Evolutionary conservation across 352 stramenopile species (phyloP), one percentile per base, ranked within the genome.

Genomic region (Phytophthora megakarya): DNA sequence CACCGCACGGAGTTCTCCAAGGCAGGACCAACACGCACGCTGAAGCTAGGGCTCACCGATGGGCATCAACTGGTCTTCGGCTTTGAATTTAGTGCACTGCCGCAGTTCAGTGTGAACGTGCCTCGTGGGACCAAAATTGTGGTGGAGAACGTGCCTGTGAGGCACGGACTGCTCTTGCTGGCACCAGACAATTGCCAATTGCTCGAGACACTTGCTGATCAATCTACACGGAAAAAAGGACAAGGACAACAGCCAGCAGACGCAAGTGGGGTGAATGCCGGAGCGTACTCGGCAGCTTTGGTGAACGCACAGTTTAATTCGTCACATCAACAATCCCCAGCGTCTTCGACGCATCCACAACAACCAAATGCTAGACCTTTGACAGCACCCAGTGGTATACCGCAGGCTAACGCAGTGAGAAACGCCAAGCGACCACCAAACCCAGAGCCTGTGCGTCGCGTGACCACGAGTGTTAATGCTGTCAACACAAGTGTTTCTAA

Each of bases 21-120:
- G 38, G 76, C 73, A n/a, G 80, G 81, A 21, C 67, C 78, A 5
- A 79, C 81, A 44, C 80, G 84, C 12, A 92, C 84, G 52, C 86
- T 95, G 26, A 95, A 95, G 48, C 49, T 95, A n/a, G 81, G 79
- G 49, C 76, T 95, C 32, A 95, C 84, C 12, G 84, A 95, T 54
- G 86, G 84, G 10, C 65, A 89, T 44, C 83, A 92, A 72, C 65
- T 90, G 39, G 76, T 84, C 0, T 93, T 78, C 44, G 86, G 78
- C 23, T 93, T 95, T 43, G 86, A 95, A 60, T 90, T 76, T 65
- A 72, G 52, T 22, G 73, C 76, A 47, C 61, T 94, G 18, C 73
- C 76, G 9, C 57, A 73, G 35, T 74, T 94, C 50, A 89, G 68
- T 26, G 60, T 86, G 21, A 79, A 75, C 18, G 76, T 86, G 3